Base-by-base conservation (phyloP, 768 basidiomycete genomes). In the Sarcodon aspratus region DNA sequence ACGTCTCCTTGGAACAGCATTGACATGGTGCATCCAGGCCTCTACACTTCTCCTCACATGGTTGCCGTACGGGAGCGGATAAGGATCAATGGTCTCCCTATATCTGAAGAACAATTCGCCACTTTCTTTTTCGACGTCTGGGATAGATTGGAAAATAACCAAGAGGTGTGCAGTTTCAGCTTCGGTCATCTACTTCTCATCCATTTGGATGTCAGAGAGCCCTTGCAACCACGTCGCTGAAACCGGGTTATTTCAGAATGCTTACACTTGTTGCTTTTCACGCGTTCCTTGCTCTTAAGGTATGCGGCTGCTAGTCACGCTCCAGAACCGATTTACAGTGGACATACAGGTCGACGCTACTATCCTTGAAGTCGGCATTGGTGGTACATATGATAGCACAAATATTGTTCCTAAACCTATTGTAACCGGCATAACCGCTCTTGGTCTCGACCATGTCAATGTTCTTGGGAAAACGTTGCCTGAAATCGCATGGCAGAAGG, bases 11-110 rank as follows among this genome's bases (percentile, higher is more conserved):
- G 48, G 49, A 38, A 15, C 21, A 12, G 21, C 6, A 36, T 42
- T 27, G 27, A 15, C 40, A 18, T 6, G 40, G 15, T 27, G 40
- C 40, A 36, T 33, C 11, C 51, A 95, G 93, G 96, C 7, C 70
- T 99, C 9, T 99, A 95, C 66, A 97, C 93, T 6, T 97, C 95
- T 3, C 96, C 96, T 0, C 96, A 99, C 63, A 75, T 99, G 36
- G 85, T 96, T 40, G 91, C 92, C 15, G 96, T 97, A 18, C 79
- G 96, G 21, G 96, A 99, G 67, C 76, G 96, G 36, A 95, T 99
- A 59, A 79, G 96, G 43, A 80, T 99, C 58, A 91, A 96, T 61
- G 94, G 95, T 3, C 70, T 69, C 13, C 95, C 96, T 0, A 67
- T 99, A 50, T 85, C 89, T 1, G 95, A 98, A 60, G 81, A 85